phyloP scores from a whole-genome alignment of 352 stramenopile species.

The Globisporangium nodosum region DNA sequence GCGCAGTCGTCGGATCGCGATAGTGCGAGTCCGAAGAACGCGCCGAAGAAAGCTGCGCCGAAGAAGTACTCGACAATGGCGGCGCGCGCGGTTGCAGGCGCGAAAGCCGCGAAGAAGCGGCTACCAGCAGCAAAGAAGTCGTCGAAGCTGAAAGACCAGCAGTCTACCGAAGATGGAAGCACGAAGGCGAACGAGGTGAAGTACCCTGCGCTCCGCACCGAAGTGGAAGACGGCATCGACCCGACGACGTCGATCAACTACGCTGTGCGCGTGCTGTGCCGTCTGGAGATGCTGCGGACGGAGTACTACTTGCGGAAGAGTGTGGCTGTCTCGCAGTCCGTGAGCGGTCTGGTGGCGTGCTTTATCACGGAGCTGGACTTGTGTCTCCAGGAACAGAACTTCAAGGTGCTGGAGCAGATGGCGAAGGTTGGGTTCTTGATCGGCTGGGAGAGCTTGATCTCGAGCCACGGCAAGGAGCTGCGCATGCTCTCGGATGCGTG shows the following conservation, averaged over 20 bases:
- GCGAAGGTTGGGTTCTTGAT: slow-evolving; percentile 82
- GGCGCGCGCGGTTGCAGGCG: slow-evolving; percentile 48
- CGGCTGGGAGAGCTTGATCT: slow-evolving; percentile 94
- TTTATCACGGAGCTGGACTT: slow-evolving; percentile 78
- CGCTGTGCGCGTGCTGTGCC: slow-evolving; percentile 54
- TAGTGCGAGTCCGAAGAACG: not conserved
- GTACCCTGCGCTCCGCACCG: slow-evolving; percentile 62
- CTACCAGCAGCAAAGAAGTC: slow-evolving; percentile 40
- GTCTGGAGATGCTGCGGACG: slow-evolving; percentile 64
- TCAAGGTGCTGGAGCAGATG: slow-evolving; percentile 63
- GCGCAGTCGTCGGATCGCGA: slow-evolving; percentile 1
- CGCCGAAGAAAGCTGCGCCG: slow-evolving; percentile 10
- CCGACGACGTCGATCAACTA: slow-evolving; percentile 48
- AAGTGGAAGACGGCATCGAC: slow-evolving; percentile 52
- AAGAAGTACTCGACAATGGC: slow-evolving; percentile 62
- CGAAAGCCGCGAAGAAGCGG: slow-evolving; percentile 39
- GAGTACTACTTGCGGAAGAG: slow-evolving; percentile 85
- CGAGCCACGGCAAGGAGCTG: slow-evolving; percentile 92
- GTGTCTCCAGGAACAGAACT: slow-evolving; percentile 54
- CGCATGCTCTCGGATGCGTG: slow-evolving; percentile 92
- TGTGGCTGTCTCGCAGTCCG: slow-evolving; percentile 76
- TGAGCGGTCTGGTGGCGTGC: slow-evolving; percentile 75
- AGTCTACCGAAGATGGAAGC: slow-evolving; percentile 20
- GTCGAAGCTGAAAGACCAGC: slow-evolving; percentile 27
- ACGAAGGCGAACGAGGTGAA: slow-evolving; percentile 28